These are phyloP conservation scores for Peniophora sp. DNA, from an alignment of 1,284 basidiomycete species.

Conservation along the genomic window DNA sequence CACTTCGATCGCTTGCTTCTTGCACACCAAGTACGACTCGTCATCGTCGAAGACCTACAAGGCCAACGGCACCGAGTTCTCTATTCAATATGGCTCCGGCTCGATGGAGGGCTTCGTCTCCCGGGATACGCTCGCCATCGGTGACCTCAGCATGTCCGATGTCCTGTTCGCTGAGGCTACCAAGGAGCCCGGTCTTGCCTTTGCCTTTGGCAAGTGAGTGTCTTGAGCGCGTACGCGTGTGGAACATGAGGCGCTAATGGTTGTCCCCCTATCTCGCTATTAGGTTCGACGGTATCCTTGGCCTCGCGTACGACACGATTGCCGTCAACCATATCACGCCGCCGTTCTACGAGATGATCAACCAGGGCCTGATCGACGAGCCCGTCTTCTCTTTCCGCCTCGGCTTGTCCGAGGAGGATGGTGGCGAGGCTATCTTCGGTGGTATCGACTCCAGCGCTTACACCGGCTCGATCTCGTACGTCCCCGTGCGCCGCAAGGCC, in stretches of 20 bases:
- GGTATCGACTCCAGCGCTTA: constrained; percentile 82
- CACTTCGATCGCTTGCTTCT: constrained; percentile 96
- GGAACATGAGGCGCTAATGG: neutral
- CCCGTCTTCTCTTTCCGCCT: constrained; percentile 95
- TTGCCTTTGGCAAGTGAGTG: constrained; percentile 90
- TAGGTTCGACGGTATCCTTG: constrained; percentile 94
- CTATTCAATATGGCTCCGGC: constrained; percentile 94
- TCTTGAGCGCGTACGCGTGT: neutral
- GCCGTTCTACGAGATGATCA: constrained; percentile 94
- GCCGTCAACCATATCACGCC: constrained; percentile 91
- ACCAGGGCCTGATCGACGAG: constrained; percentile 76
- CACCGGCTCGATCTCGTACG: constrained; percentile 80
- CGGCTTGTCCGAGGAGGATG: constrained; percentile 81
- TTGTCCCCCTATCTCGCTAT: constrained; percentile 3
- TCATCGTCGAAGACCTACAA: constrained; percentile 82
- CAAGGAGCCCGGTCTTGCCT: constrained; percentile 95
- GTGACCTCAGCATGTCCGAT: constrained; percentile 71
- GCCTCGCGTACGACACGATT: constrained; percentile 95
- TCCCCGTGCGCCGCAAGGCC: constrained; percentile 90
- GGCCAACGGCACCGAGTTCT: constrained; percentile 86
- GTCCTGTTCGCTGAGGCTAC: constrained; percentile 96
- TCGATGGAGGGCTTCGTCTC: constrained; percentile 97
- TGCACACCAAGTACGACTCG: constrained; percentile 92
- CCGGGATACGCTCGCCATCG: constrained; percentile 77
- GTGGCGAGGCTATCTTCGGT: constrained; percentile 91